Evolutionary conservation across 495 filamentous ascomycete species (phyloP).

Genomic region (Lepidopterella palustris): DNA sequence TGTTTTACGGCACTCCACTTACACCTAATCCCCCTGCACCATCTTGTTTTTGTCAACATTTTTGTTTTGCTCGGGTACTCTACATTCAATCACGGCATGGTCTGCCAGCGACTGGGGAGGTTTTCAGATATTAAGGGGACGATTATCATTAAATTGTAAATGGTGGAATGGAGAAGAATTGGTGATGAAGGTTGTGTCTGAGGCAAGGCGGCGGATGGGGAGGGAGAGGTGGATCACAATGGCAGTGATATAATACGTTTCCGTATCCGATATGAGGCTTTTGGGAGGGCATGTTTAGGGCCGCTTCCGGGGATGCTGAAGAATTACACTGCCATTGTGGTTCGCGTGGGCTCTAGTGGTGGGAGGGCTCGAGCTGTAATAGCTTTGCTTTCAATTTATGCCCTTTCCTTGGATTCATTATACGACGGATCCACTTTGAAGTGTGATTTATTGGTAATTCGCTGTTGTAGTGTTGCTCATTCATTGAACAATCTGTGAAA

Average conservation of each 20-base stretch:
- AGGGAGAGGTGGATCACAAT: slow-evolving; percentile 1
- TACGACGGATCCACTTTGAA: not conserved
- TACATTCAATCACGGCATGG: slow-evolving; percentile 20
- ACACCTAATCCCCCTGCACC: slow-evolving; percentile 20
- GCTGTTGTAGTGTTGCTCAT: too few species aligned
- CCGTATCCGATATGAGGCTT: slow-evolving; percentile 1
- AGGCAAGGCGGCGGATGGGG: not conserved
- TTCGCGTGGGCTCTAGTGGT: too few species aligned
- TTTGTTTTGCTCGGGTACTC: slow-evolving; percentile 2
- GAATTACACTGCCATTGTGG: slow-evolving; percentile 14
- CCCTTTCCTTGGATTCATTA: slow-evolving; percentile 10
- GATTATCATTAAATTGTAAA: slow-evolving; percentile 28
- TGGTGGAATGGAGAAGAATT: not conserved
- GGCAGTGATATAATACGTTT: slow-evolving; percentile 12
- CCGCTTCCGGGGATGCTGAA: slow-evolving; percentile 25
- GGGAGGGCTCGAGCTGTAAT: not conserved
- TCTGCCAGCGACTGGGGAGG: slow-evolving; percentile 32
- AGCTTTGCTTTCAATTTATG: slow-evolving; percentile 19
- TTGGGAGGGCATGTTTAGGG: slow-evolving; percentile 15
- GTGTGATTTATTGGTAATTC: not conserved
- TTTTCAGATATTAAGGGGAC: slow-evolving; percentile 25
- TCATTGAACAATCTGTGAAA: too few species aligned
- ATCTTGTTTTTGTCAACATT: slow-evolving; percentile 5
- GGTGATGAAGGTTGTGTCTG: not conserved
- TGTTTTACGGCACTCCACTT: slow-evolving; percentile 19